Percentiles rank a stretch among this genome's conserved stretches.
Evolutionary conservation across 352 stramenopile genomes (phyloP).

Genomic region (Plasmopara muralis): DNA sequence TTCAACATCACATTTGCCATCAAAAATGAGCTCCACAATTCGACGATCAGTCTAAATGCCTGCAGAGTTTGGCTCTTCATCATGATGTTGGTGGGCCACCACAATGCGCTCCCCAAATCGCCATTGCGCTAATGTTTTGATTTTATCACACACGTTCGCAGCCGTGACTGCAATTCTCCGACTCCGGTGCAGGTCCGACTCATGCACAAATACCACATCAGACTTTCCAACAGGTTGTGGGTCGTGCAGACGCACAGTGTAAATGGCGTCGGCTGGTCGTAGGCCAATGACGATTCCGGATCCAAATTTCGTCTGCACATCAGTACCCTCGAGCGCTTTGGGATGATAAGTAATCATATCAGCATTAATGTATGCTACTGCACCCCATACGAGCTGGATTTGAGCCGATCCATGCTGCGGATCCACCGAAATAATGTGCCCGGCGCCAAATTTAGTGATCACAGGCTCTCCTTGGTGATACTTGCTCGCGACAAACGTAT

Average conservation of each 20-base stretch:
- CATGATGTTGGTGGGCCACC: slow-evolving; percentile 28
- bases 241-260: slow-evolving; percentile 61
- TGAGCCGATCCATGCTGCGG: slow-evolving; percentile 40
- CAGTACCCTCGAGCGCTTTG: slow-evolving; percentile 66
- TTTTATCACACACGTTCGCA: slow-evolving; percentile 44
- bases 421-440: slow-evolving; percentile 51
- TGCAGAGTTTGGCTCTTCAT: slow-evolving; percentile 43
- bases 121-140: slow-evolving; percentile 37
- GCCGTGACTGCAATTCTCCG: slow-evolving; percentile 37
- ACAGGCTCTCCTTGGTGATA: slow-evolving; percentile 71
- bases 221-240: slow-evolving; percentile 36
- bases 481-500: slow-evolving; percentile 57
- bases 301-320: slow-evolving; percentile 76
- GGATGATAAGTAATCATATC: slow-evolving; percentile 63
- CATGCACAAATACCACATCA: slow-evolving; percentile 66
- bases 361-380: slow-evolving; percentile 44
- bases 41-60: slow-evolving; percentile 25
- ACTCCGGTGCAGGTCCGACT: slow-evolving; percentile 52
- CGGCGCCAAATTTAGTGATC: slow-evolving; percentile 59
- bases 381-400: slow-evolving; percentile 61
- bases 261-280: slow-evolving; percentile 59
- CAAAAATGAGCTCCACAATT: too few relatives aligned
- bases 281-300: slow-evolving; percentile 54
- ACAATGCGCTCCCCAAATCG: slow-evolving; percentile 39
- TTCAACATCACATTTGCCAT: too few relatives aligned